These are phyloP conservation scores for Diutina ranongensis DNA, from an alignment of 1,139 yeast genomes.

Conservation along the genomic window DNA sequence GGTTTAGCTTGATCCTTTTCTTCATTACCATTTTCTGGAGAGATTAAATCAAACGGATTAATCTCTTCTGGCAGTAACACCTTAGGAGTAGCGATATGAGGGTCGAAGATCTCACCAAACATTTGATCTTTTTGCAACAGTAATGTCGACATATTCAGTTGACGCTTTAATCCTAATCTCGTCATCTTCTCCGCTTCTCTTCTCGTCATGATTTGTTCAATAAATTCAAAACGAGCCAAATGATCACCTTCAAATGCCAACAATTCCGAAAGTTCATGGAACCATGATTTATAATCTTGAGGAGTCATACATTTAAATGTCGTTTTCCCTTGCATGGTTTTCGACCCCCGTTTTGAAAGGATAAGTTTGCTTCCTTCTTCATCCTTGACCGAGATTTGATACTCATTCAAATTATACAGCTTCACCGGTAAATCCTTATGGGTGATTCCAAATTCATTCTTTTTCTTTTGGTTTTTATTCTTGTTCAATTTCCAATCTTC, in stretches of 20 bases:
- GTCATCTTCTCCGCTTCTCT: neutral
- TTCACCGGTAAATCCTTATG: slow-evolving; percentile 30
- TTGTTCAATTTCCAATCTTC: slow-evolving; percentile 7
- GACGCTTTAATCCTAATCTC: neutral
- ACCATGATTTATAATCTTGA: slow-evolving; percentile 26
- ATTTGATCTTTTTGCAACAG: neutral
- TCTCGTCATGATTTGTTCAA: slow-evolving; percentile 18
- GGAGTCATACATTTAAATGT: slow-evolving; percentile 28
- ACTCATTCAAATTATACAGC: slow-evolving; percentile 34
- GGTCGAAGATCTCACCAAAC: slow-evolving; percentile 2
- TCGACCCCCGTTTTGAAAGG: slow-evolving; percentile 21
- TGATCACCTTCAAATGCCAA: slow-evolving; percentile 27
- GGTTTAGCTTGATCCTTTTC: too few relatives aligned
- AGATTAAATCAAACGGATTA: neutral
- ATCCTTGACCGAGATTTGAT: slow-evolving; percentile 22
- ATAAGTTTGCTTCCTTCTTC: slow-evolving; percentile 26
- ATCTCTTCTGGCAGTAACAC: slow-evolving; percentile 3
- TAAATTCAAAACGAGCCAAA: slow-evolving; percentile 22
- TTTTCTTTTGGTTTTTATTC: slow-evolving; percentile 10
- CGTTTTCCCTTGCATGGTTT: slow-evolving; percentile 10
- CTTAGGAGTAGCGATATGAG: slow-evolving; percentile 2
- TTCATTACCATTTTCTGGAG: too few relatives aligned
- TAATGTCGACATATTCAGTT: neutral
- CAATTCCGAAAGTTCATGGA: slow-evolving; percentile 27
- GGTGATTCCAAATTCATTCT: slow-evolving; percentile 30